Evolutionary conservation across 345 rosid species (phyloP), one percentile per base, ranked within the genome.

Genomic region (Camelina sativa): DNA sequence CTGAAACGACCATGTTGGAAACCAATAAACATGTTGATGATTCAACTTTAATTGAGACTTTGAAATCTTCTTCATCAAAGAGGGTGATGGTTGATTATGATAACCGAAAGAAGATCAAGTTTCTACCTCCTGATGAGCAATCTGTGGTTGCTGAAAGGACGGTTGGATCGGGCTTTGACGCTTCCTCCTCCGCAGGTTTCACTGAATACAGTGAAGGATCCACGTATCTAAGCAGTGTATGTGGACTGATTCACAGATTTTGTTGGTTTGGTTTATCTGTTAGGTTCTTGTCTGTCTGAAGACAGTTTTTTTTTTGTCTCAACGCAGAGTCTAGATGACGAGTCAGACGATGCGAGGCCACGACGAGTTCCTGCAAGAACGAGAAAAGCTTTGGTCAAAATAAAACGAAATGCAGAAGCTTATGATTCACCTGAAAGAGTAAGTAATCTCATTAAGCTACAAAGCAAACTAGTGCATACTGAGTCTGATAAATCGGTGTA

Each of bases 71-170:
- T 62, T 25, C 62, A 38, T 38, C 76, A 54, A 46, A 63, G 56
- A 73, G 13, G 34, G 8, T 52, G 53, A 50, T 54, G 41, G 34
- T 30, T 50, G 61, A 50, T 38, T 16, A 57, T 30, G 62, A 67
- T 44, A 53, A 69, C 30, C 65, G 8, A 22, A n/a, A 57, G 30
- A 53, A 38, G 19, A 6, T 64, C 35, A 67, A 77, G 35, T 77
- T 65, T 73, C 8, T 43, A 52, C 77, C 81, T 72, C 77, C 81
- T 15, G 81, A 77, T 65, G 81, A 58, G 37, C 73, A 77, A 41
- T 77, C 80, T 30, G 55, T 50, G 28, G 73, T 70, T 58, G 30
- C 64, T 58, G 50, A 65, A 53, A 65, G 57, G 54, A 50, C 54
- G 5, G 20, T 55, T 4, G 23, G 34, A 40, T 11, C 9, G 41